Base-by-base conservation (phyloP, 2,329 filamentous ascomycete genomes). In the Aspergillus udagawae region DNA sequence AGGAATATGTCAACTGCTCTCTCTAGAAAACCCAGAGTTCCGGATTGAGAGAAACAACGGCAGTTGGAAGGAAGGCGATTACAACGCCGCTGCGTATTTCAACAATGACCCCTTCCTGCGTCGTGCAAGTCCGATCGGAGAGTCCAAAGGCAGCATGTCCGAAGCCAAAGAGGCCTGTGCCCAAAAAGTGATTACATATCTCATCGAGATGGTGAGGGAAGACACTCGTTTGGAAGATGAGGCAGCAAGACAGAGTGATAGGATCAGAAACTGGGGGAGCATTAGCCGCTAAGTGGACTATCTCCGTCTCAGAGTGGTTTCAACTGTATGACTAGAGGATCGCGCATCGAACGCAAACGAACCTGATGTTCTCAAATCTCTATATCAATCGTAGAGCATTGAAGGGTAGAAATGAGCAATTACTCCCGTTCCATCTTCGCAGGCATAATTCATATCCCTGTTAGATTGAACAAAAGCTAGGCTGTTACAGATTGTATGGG, bases 91-190 rank as follows among this genome's bases (percentile, higher is more conserved):
- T 7, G 67, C 63, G 7, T 61, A 62, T 27, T 71, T 71, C 49
- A 57, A 57, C 17, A 50, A 49, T 27, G 65, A 72, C 32, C 68
- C 68, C 3, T 71, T 67, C 29, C 65, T 72, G 27, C 49, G 59
- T 50, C 65, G 70, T 2, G 70, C 66, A 1, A 68, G 72, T n/a
- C 60, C 65, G 3, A 63, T 74, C 35, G 63, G 64, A 21, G 57
- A 58, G 3, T 49, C 53, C 9, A 28, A 35, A 8, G 57, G 55
- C 3, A 60, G 60, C 2, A 48, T 55, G 6, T 35, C 42, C 0
- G 38, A 21, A 3, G 68, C 63, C 0, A 35, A 62, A 17, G 63
- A 70, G 48, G 47, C 57, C 0, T 73, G 70, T 21, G 65, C 68
- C 1, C 59, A 58, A 52, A 58, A 65, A n/a, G 60, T 69, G 10